These are phyloP conservation scores for Penicillium sp. DNA, from an alignment of 2,329 filamentous ascomycete species.

Conservation along the genomic window DNA sequence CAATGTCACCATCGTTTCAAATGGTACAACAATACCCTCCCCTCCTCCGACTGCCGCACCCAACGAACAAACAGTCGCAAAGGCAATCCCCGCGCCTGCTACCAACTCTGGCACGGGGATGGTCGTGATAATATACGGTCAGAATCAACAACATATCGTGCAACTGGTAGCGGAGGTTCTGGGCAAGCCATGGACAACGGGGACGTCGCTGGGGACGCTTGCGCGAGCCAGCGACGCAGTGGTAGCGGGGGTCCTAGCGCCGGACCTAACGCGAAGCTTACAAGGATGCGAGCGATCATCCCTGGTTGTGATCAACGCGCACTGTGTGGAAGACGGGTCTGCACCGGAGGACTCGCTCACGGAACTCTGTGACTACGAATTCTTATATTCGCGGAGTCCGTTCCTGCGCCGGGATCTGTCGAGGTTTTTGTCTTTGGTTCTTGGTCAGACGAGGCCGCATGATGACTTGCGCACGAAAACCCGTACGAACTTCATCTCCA, in stretches of 20 bases:
- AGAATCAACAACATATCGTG: conserved; percentile 71
- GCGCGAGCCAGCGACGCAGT: conserved; percentile 56
- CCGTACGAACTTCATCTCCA: conserved; percentile 81
- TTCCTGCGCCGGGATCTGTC: conserved; percentile 74
- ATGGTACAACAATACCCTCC: conserved; percentile 11
- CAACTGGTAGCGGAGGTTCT: conserved; percentile 74
- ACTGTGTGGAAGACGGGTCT: conserved; percentile 70
- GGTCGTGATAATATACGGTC: conserved; percentile 67
- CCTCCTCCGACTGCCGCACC: background rate
- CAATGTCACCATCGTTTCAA: conserved; percentile 12
- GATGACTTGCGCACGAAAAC: conserved; percentile 68
- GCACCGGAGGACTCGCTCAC: conserved; percentile 66
- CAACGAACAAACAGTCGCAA: background rate
- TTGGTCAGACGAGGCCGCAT: conserved; percentile 77
- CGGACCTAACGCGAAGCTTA: conserved; percentile 58
- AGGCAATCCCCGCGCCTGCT: background rate
- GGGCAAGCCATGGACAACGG: conserved; percentile 67
- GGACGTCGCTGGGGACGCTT: conserved; percentile 57
- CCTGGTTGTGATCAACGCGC: conserved; percentile 70
- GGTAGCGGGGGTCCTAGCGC: conserved; percentile 66
- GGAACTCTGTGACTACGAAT: conserved; percentile 76
- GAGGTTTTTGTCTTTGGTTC: conserved; percentile 73
- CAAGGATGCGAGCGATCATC: conserved; percentile 57
- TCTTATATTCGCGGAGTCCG: conserved; percentile 71
- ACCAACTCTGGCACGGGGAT: conserved; percentile 21